phyloP scores from a whole-genome alignment of 805 yeast genomes.

The Naumovozyma baii region DNA sequence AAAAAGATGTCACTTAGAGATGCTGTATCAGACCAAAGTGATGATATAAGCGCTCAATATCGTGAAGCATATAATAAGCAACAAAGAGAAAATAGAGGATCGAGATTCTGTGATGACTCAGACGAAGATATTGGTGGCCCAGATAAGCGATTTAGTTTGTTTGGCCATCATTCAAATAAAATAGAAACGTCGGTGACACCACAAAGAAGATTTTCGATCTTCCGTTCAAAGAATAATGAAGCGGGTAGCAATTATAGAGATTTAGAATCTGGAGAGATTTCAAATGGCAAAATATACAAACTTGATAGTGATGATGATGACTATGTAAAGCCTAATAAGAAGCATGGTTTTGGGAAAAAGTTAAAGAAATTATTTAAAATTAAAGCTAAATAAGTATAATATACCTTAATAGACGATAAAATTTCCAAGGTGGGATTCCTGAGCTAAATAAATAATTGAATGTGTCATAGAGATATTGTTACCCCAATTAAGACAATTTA shows the following conservation, averaged over 20 bases:
- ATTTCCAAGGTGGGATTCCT: too few species aligned
- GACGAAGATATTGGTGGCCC: not conserved
- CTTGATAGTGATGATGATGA: not conserved
- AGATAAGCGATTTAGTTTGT: not conserved
- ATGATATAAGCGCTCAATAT: not conserved
- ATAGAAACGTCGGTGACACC: not conserved
- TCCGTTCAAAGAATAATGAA: not conserved
- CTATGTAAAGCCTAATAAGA: not conserved
- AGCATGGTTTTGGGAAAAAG: not conserved
- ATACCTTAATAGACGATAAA: too few species aligned
- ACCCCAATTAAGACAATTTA: too few species aligned
- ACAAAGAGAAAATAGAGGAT: not conserved
- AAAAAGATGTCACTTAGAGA: constrained; percentile 32
- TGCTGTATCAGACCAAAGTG: not conserved
- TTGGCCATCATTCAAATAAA: not conserved
- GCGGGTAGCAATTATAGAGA: not conserved
- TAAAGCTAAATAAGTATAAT: too few species aligned
- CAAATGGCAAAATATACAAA: not conserved
- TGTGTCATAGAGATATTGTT: too few species aligned
- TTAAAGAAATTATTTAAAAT: not conserved
- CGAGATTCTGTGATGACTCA: not conserved
- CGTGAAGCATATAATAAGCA: not conserved
- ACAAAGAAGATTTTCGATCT: not conserved
- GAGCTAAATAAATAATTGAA: too few species aligned
- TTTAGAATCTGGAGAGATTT: not conserved